Base-by-base conservation (phyloP, 1,139 yeast species). In the Suhomyces yuchorum region DNA sequence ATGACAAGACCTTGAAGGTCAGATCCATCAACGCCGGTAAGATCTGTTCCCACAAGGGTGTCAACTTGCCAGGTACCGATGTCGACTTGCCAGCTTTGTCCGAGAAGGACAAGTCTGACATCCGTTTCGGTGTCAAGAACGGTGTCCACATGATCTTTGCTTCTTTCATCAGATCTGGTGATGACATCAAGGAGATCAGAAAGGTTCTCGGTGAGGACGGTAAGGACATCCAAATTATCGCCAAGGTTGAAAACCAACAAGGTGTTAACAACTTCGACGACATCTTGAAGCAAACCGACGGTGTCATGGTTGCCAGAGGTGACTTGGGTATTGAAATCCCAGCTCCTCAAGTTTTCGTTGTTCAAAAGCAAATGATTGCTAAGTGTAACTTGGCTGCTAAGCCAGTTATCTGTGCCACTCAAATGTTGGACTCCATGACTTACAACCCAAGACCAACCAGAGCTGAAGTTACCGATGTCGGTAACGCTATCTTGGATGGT, bases 231-330 rank as follows among this genome's bases (percentile, higher is more conserved):
- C 95, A 93, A 81, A 91, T 93, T 74, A 91, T 93, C 63, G 87
- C 92, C 70, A 93, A 93, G 84, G 92, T 93, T 71, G 99, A 93
- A 81, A 92, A 91, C 81, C 97, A 92, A 79, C 99, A 93, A 78
- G 99, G 99, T 81, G 98, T 93, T 66, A 91, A 93, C 86, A 93
- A 93, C 85, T 93, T 93, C 71, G 99, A 93, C 73, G 97, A 90
- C 56, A 93, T 93, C 67, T 85, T 93, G 71, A 73, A 71, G 64
- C 96, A 85, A 73, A 93, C 99, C 55, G 99, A 95, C 70, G 99
- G 98, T 81, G 97, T 93, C 68, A 93, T 93, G 99, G 98, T 93
- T 70, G 99, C 99, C 65, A 86, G 99, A 78, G 99, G 99, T 81
- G 99, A 95, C 72, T 83, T 93, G 68, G 99, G 99, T 81, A 93